Evolutionary conservation across 768 basidiomycete species (phyloP).

Genomic region (Dentipellis sp.): DNA sequence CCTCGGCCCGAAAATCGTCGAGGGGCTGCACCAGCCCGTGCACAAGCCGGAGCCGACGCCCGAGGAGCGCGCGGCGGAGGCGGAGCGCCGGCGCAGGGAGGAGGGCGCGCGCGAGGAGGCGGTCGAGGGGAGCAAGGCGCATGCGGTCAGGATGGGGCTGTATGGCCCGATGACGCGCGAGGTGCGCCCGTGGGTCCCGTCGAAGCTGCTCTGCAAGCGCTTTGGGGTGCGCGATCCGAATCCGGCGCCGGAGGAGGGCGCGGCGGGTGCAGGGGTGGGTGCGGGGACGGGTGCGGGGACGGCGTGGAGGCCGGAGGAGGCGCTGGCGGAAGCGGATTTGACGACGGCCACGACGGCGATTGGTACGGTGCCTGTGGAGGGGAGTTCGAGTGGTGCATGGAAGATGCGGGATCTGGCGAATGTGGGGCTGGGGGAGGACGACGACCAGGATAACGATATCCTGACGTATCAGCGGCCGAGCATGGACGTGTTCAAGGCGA

Average conservation of each 20-base stretch:
- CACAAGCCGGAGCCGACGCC: conserved; percentile 36
- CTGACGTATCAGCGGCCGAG: conserved; percentile 82
- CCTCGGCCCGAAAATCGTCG: conserved; percentile 46
- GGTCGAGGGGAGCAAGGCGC: conserved; percentile 64
- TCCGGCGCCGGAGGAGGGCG: conserved; percentile 31
- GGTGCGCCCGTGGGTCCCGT: conserved; percentile 66
- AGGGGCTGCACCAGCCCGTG: conserved; percentile 38
- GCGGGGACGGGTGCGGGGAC: neutral
- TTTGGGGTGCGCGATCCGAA: conserved; percentile 90
- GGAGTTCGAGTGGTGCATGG: conserved; percentile 5
- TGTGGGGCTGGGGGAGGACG: conserved; percentile 88
- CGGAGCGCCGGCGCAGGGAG: conserved; percentile 30
- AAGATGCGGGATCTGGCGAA: conserved; percentile 55
- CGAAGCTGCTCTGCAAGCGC: conserved; percentile 81
- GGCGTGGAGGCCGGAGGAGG: conserved; percentile 13
- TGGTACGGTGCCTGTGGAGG: neutral
- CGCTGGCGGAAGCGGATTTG: conserved; percentile 5
- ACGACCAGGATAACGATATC: conserved; percentile 78
- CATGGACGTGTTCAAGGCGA: conserved; percentile 95
- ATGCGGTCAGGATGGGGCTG: conserved; percentile 83
- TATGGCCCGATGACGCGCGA: conserved; percentile 84
- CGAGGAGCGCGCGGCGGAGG: conserved; percentile 19
- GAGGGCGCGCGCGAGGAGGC: conserved; percentile 36
- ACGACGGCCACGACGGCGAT: neutral
- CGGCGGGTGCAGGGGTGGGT: conserved; percentile 5